A percentile compares a stretch with the other conserved stretches of the same genome.
Evolutionary conservation across 1,284 basidiomycete genomes (phyloP).

Genomic region (Ganoderma multipileum): DNA sequence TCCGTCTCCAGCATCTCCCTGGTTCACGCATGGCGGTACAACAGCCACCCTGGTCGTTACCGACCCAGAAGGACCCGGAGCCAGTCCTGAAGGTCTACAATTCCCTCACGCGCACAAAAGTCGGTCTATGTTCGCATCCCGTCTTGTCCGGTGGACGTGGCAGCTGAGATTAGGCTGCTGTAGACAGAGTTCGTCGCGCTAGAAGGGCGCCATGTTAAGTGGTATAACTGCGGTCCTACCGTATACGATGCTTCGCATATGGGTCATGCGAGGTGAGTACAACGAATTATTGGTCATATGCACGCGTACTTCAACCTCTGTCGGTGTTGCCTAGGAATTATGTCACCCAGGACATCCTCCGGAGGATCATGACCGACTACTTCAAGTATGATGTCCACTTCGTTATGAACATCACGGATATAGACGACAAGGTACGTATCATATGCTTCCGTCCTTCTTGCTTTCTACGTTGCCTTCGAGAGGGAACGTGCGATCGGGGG

Average conservation of each 20-base stretch:
- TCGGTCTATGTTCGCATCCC: slow-evolving; percentile 41
- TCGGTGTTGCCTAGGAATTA: slow-evolving; percentile 72
- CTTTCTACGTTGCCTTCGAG: neutral
- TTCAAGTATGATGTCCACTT: slow-evolving; percentile 98
- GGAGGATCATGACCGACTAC: slow-evolving; percentile 94
- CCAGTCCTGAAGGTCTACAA: slow-evolving; percentile 91
- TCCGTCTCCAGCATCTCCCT: slow-evolving; percentile 11
- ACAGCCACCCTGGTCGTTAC: slow-evolving; percentile 65
- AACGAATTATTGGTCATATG: neutral
- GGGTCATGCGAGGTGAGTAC: slow-evolving; percentile 92
- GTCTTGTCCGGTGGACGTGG: slow-evolving; percentile 11
- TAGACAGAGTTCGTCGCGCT: slow-evolving; percentile 87
- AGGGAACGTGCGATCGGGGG: too few species aligned
- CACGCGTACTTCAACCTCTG: neutral
- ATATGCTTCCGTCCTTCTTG: slow-evolving; percentile 19
- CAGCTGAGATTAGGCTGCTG: slow-evolving; percentile 22
- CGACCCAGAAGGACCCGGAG: slow-evolving; percentile 54
- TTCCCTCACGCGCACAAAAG: slow-evolving; percentile 93
- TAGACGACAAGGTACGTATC: slow-evolving; percentile 92
- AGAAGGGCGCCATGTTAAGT: slow-evolving; percentile 89
- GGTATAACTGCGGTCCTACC: slow-evolving; percentile 99
- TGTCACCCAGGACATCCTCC: slow-evolving; percentile 95
- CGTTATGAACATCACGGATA: slow-evolving; percentile 99
- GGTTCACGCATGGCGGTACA: slow-evolving; percentile 44
- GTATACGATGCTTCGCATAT: slow-evolving; percentile 99